A percentile compares a stretch with the other conserved stretches of the same genome.
These are phyloP conservation scores for Persicaria tinctoria DNA, from an alignment of 148 eudicot species.

Conservation along the genomic window DNA sequence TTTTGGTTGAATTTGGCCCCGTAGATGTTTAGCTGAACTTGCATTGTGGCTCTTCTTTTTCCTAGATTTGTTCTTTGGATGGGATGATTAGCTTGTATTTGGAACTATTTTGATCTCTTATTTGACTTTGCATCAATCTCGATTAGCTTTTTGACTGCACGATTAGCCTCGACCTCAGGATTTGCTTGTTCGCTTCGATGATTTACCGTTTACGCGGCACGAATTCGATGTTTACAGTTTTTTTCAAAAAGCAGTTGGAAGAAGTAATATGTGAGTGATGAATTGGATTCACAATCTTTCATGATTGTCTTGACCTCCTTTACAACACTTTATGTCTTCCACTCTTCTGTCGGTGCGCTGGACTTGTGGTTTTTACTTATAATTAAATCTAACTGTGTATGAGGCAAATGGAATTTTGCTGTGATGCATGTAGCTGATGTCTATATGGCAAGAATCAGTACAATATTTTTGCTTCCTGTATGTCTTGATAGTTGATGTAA, in stretches of 20 bases:
- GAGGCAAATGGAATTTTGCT: background rate
- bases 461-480: background rate
- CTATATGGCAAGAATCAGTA: background rate
- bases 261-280: background rate
- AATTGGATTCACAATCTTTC: background rate
- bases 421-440: background rate
- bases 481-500: background rate
- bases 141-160: background rate
- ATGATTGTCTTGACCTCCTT: background rate
- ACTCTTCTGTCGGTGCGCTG: background rate
- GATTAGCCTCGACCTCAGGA: background rate
- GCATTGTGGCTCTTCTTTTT: background rate
- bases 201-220: background rate
- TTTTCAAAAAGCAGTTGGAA: background rate
- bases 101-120: background rate
- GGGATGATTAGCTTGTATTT: background rate
- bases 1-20: background rate
- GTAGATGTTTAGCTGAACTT: background rate
- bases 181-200: background rate
- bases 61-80: conserved; percentile 3
- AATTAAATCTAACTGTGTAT: background rate
- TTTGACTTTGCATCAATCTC: background rate
- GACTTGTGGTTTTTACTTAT: background rate
- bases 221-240: background rate
- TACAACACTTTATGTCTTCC: background rate